Percentiles rank a stretch among this genome's conserved stretches.
Evolutionary conservation across 2,329 filamentous ascomycete species (phyloP).

Genomic region (Penicillium sp.): DNA sequence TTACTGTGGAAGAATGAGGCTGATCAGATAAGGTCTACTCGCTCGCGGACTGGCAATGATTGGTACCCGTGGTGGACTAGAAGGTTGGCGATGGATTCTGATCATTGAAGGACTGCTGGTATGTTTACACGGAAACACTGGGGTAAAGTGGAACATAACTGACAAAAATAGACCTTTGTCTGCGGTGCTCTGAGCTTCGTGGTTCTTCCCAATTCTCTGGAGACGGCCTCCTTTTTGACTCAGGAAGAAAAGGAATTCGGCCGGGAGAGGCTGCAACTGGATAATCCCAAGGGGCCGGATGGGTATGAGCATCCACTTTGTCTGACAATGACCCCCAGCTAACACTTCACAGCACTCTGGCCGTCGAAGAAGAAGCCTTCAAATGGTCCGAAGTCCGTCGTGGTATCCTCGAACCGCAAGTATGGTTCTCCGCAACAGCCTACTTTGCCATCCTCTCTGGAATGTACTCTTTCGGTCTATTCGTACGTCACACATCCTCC

Average conservation of each 20-base stretch:
- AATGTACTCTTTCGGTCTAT: conserved; percentile 65
- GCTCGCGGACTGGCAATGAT: conserved; percentile 65
- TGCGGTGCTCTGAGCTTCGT: conserved; percentile 57
- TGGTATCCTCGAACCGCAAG: conserved; percentile 62
- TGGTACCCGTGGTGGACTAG: conserved; percentile 55
- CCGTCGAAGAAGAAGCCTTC: conserved; percentile 51
- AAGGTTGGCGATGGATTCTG: conserved; percentile 65
- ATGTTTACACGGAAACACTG: neutral
- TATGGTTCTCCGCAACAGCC: conserved; percentile 64
- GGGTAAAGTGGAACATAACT: neutral
- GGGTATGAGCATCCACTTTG: conserved; percentile 24
- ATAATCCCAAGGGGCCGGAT: conserved; percentile 32
- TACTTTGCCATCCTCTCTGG: conserved; percentile 63
- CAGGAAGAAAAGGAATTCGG: conserved; percentile 56
- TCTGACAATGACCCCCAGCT: neutral
- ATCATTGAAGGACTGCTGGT: conserved; percentile 58
- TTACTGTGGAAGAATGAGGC: neutral
- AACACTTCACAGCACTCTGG: conserved; percentile 21
- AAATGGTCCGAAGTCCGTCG: conserved; percentile 63
- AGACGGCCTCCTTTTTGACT: conserved; percentile 57
- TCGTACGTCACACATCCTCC: conserved; percentile 45
- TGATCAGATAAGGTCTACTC: conserved; percentile 51
- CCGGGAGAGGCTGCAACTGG: conserved; percentile 47
- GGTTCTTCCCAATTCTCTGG: conserved; percentile 59
- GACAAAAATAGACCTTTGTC: conserved; percentile 51